A percentile compares a stretch with the other conserved stretches of the same genome.
Conservation (phyloP, 1,284 basidiomycete species). For the Cryptococcus depauperatus region DNA sequence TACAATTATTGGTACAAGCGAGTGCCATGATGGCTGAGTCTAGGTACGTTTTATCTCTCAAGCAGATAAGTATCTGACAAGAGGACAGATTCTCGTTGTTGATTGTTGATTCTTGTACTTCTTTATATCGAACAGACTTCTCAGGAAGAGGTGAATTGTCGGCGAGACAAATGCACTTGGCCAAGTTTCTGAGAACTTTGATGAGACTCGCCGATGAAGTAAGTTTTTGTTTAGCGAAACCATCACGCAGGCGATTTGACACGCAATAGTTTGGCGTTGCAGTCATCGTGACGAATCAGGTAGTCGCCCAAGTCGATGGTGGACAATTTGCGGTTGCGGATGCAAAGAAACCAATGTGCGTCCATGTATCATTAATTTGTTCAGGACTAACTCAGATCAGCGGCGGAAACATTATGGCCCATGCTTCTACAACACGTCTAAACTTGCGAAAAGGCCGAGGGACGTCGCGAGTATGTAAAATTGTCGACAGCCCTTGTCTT, state of each 20-base stretch:
- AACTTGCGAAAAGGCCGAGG: slow-evolving; percentile 90
- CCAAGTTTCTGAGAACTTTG: slow-evolving; percentile 87
- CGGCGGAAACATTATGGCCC: slow-evolving; percentile 91
- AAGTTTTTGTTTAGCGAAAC: slow-evolving; percentile 15
- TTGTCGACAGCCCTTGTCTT: slow-evolving; percentile 95
- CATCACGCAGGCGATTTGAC: not conserved
- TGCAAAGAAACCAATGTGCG: slow-evolving; percentile 79
- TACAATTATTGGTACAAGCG: slow-evolving; percentile 79
- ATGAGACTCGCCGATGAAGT: slow-evolving; percentile 95
- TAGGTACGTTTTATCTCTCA: slow-evolving; percentile 52
- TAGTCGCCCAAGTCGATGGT: slow-evolving; percentile 95
- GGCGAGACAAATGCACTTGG: slow-evolving; percentile 92
- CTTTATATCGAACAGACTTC: slow-evolving; percentile 93
- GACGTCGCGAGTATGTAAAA: slow-evolving; percentile 88
- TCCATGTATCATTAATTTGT: not conserved
- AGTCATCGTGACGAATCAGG: slow-evolving; percentile 96
- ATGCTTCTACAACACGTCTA: slow-evolving; percentile 88
- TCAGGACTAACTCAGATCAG: slow-evolving; percentile 22
- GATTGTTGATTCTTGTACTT: slow-evolving; percentile 95
- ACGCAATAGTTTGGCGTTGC: slow-evolving; percentile 79
- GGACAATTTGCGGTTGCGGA: slow-evolving; percentile 79
- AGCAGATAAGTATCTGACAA: not conserved
- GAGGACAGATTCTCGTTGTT: slow-evolving; percentile 80
- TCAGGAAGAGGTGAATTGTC: slow-evolving; percentile 92
- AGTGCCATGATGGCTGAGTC: slow-evolving; percentile 97